These are phyloP conservation scores for Lecanosticta acicola DNA, from an alignment of 2,329 filamentous ascomycete species.

Conservation along the genomic window DNA sequence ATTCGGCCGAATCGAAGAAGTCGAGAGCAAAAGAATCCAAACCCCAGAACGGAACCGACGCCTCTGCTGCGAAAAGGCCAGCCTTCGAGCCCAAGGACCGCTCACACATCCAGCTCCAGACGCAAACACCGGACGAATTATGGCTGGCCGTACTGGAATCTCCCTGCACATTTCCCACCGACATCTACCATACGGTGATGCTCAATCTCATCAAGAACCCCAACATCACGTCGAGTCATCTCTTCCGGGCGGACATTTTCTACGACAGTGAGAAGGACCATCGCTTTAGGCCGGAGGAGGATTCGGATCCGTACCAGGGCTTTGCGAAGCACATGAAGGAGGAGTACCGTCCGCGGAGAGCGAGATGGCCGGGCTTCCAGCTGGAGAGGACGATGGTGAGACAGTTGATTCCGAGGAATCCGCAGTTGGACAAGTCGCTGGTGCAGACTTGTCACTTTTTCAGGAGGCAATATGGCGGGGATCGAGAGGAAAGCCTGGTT, in stretches of 20 bases:
- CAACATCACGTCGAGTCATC: slow-evolving; percentile 70
- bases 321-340: slow-evolving; percentile 41
- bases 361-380: slow-evolving; percentile 29
- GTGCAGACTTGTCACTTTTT: slow-evolving; percentile 78
- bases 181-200: slow-evolving; percentile 62
- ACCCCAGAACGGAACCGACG: not conserved
- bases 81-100: slow-evolving; percentile 32
- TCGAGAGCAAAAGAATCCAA: not conserved
- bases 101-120: slow-evolving; percentile 14
- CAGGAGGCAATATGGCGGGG: slow-evolving; percentile 23
- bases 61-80: slow-evolving; percentile 9
- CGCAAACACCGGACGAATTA: slow-evolving; percentile 21
- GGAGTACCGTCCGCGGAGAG: slow-evolving; percentile 31
- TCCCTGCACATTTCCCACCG: slow-evolving; percentile 56
- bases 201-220: slow-evolving; percentile 71
- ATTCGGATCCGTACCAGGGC: slow-evolving; percentile 4
- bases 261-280: slow-evolving; percentile 43
- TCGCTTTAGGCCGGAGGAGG: slow-evolving; percentile 30
- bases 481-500: slow-evolving; percentile 49
- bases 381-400: slow-evolving; percentile 64
- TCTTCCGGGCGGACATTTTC: slow-evolving; percentile 73
- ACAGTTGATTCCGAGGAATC: slow-evolving; percentile 75
- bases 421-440: slow-evolving; percentile 65
- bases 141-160: slow-evolving; percentile 27
- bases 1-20: no score